Evolutionary conservation across 176 grass and related monocot species (phyloP).

Genomic region (Pontederia paniculata): DNA sequence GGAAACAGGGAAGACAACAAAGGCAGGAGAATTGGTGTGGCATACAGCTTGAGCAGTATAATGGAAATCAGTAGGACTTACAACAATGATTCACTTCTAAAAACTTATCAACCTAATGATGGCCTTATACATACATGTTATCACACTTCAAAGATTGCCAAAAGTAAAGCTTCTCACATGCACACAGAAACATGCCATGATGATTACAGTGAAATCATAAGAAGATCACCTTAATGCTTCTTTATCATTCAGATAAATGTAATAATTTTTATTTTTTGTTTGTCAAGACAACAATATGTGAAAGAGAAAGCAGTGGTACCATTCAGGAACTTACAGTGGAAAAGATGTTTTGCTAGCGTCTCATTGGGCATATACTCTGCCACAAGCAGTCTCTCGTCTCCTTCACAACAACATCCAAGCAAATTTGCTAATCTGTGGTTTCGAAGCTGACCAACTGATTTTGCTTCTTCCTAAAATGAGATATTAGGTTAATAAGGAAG

Average conservation of each 20-base stretch:
- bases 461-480: slow-evolving; percentile 86
- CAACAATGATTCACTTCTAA: no score
- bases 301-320: not conserved
- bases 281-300: not conserved
- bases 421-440: slow-evolving; percentile 82
- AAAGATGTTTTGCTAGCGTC: slow-evolving; percentile 94
- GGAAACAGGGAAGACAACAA: no score
- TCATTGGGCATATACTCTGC: slow-evolving; percentile 98
- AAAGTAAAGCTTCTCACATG: no score
- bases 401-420: slow-evolving; percentile 96
- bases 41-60: no score
- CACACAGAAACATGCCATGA: not conserved
- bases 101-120: no score
- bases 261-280: not conserved
- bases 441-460: slow-evolving; percentile 64
- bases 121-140: no score
- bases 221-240: not conserved
- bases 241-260: not conserved
- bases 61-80: no score
- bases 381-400: slow-evolving; percentile 93
- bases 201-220: not conserved
- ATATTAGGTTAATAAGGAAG: slow-evolving; percentile 9
- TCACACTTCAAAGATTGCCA: no score
- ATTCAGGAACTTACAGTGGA: slow-evolving; percentile 64
- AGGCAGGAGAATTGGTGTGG: no score